Percentiles rank a stretch among this genome's conserved stretches.
Evolutionary conservation across 352 stramenopile species (phyloP).

Genomic region (Phytophthora meadii): DNA sequence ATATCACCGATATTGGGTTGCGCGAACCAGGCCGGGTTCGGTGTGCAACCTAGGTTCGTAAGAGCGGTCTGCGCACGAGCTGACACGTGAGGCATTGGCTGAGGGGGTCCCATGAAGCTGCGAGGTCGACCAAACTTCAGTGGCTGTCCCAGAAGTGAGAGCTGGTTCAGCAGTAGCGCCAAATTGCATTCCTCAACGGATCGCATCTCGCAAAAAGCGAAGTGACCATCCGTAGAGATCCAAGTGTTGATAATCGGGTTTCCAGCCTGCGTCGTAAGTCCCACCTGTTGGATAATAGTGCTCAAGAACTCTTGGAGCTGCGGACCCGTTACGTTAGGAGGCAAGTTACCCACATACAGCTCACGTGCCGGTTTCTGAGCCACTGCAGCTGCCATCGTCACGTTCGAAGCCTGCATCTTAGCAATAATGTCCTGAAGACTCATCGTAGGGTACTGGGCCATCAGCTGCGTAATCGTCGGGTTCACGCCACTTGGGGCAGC

Average conservation of each 20-base stretch:
- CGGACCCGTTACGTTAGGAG: conserved; percentile 80
- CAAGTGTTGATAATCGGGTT: conserved; percentile 89
- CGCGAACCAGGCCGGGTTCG: conserved; percentile 83
- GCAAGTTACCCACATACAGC: conserved; percentile 88
- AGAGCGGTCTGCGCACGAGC: conserved; percentile 80
- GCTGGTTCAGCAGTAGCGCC: conserved; percentile 82
- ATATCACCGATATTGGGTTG: conserved; percentile 27
- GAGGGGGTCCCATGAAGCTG: conserved; percentile 85
- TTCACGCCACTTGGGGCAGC: conserved; percentile 50
- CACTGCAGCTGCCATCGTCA: conserved; percentile 74
- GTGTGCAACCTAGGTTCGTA: conserved; percentile 81
- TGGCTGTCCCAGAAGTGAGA: conserved; percentile 78
- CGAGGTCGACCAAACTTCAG: conserved; percentile 88
- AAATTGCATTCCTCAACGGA: conserved; percentile 89
- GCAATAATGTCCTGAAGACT: conserved; percentile 90
- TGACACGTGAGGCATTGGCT: conserved; percentile 74
- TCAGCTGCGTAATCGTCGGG: conserved; percentile 88
- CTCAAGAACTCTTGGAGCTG: conserved; percentile 88
- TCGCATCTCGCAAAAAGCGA: conserved; percentile 90
- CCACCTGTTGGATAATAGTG: conserved; percentile 90
- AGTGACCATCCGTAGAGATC: conserved; percentile 88
- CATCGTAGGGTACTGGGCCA: conserved; percentile 89
- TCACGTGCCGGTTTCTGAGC: conserved; percentile 85
- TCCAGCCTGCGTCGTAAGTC: conserved; percentile 73
- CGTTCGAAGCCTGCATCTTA: conserved; percentile 88